These are phyloP conservation scores for Peronosclerospora sorghi DNA, from an alignment of 352 stramenopile genomes.

Conservation along the genomic window DNA sequence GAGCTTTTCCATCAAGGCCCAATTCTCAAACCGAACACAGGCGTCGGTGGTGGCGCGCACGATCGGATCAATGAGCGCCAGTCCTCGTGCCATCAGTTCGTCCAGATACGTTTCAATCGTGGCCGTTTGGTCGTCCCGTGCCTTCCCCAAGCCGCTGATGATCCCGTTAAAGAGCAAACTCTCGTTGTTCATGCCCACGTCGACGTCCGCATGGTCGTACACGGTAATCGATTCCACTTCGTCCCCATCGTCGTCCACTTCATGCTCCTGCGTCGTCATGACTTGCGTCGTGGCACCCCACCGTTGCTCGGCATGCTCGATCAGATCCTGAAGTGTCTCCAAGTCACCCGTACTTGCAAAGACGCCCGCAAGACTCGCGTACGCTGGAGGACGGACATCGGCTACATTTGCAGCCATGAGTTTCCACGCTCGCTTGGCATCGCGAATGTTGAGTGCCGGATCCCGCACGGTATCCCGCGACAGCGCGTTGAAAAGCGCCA, in stretches of 20 bases:
- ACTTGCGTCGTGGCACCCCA: constrained; percentile 19
- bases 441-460: constrained; percentile 49
- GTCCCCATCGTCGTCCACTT: constrained; percentile 20
- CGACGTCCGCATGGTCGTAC: constrained; percentile 17
- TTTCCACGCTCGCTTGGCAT: constrained; percentile 65
- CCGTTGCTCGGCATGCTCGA: constrained; percentile 40
- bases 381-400: constrained; percentile 55
- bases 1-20: constrained; percentile 37
- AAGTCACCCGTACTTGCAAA: constrained; percentile 70
- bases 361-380: constrained; percentile 71
- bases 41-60: constrained; percentile 61
- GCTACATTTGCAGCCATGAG: constrained; percentile 62
- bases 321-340: constrained; percentile 47
- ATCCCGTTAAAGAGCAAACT: constrained; percentile 64
- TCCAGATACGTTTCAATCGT: constrained; percentile 54
- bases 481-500: constrained; percentile 76
- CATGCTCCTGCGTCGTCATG: constrained; percentile 12
- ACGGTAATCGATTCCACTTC: constrained; percentile 18
- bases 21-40: constrained; percentile 57
- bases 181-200: constrained; percentile 20
- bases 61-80: constrained; percentile 66
- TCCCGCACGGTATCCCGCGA: constrained; percentile 53
- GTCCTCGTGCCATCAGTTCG: constrained; percentile 32
- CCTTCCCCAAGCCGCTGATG: constrained; percentile 73
- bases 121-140: constrained; percentile 49